Conservation (phyloP, 2,329 filamentous ascomycete species). For the Cordyceps fumosorosea region DNA sequence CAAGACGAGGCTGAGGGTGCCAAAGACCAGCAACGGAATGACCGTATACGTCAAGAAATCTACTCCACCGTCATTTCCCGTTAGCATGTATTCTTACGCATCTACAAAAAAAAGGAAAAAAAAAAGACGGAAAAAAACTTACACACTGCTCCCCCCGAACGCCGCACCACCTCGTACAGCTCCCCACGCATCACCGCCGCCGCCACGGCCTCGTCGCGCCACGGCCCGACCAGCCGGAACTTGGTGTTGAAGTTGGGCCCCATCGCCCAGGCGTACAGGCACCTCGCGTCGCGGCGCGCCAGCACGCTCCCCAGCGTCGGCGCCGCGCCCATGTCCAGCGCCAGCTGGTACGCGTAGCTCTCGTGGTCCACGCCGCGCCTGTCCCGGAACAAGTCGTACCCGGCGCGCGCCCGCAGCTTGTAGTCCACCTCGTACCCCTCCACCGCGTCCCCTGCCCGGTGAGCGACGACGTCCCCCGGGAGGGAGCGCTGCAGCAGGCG, state of each 20-base stretch:
- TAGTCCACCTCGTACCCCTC: conserved; percentile 34
- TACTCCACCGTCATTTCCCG: conserved; percentile 14
- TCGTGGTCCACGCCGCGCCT: conserved; percentile 43
- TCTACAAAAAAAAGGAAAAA: neutral
- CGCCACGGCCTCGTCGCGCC: conserved; percentile 31
- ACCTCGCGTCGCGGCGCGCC: conserved; percentile 29
- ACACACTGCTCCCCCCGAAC: conserved; percentile 32
- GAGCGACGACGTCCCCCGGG: conserved; percentile 17
- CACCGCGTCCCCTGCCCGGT: conserved; percentile 18
- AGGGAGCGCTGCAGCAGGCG: conserved; percentile 29
- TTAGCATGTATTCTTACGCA: neutral
- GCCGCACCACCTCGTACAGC: conserved; percentile 32
- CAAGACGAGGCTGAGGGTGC: conserved; percentile 24
- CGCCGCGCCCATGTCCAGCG: conserved; percentile 39
- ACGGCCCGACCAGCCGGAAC: conserved; percentile 40
- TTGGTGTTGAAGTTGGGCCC: conserved; percentile 44
- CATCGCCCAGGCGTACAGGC: conserved; percentile 40
- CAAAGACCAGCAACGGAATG: conserved; percentile 30
- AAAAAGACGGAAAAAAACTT: conserved; percentile 17
- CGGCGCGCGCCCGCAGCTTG: conserved; percentile 27
- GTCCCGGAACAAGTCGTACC: conserved; percentile 27
- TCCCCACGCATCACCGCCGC: conserved; percentile 34
- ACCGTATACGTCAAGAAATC: conserved; percentile 31
- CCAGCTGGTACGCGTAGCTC: conserved; percentile 43
- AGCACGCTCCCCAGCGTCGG: conserved; percentile 31